phyloP scores from a whole-genome alignment of 176 grass and related monocot species.

The Lolium perenne region DNA sequence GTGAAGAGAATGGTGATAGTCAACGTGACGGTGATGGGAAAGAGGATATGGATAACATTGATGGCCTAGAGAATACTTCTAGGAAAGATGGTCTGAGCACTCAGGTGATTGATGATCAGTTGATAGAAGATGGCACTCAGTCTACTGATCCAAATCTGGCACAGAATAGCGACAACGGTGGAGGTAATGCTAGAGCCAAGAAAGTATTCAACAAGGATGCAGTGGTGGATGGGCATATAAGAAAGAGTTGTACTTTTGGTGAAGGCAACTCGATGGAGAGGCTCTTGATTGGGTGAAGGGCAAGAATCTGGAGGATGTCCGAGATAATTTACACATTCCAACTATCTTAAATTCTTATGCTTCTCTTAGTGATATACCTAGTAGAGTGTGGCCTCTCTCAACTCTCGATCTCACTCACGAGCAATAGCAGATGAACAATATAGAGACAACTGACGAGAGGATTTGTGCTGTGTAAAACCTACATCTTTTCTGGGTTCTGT shows the following conservation, averaged over 20 bases:
- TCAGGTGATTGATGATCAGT: not conserved
- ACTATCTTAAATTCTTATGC: too few relatives aligned
- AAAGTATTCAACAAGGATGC: not conserved
- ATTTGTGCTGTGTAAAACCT: too few relatives aligned
- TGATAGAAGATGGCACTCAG: not conserved
- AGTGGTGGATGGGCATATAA: not conserved
- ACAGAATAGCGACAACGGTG: too few relatives aligned
- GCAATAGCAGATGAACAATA: too few relatives aligned
- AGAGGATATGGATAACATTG: not conserved
- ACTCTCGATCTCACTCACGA: too few relatives aligned
- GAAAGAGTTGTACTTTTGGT: not conserved
- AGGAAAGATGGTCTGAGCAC: not conserved
- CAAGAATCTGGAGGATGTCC: constrained; percentile 1
- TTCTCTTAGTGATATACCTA: too few relatives aligned
- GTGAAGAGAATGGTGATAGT: not conserved
- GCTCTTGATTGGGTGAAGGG: not conserved
- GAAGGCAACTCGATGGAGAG: constrained; percentile 1
- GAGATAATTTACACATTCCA: not conserved
- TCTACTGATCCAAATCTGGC: not conserved
- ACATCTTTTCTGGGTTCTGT: too few relatives aligned
- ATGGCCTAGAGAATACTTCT: not conserved
- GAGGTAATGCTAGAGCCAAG: too few relatives aligned
- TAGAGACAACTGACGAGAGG: too few relatives aligned
- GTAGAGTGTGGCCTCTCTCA: not conserved
- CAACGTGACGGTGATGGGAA: not conserved